Base-by-base conservation (phyloP, 2,329 filamentous ascomycete genomes). In the Celoporthe dispersa region DNA sequence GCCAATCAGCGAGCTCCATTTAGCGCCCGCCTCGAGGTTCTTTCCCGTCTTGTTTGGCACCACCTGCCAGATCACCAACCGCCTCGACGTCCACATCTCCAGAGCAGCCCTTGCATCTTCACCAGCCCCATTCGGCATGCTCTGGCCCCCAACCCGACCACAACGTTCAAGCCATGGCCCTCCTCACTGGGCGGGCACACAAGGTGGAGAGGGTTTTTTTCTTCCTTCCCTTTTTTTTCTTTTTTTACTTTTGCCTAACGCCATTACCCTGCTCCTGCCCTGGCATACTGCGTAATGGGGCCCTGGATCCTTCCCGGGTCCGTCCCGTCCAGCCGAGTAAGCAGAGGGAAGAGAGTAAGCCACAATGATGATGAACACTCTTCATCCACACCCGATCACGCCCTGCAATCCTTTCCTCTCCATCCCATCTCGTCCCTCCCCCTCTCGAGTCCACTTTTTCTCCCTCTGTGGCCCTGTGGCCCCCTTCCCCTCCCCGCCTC, bases 81-180 rank as follows among this genome's bases (percentile, higher is more conserved):
- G 60, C 33, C 64, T n/a, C 51, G n/a, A 31, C 64, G 35, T 37
- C 39, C 22, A 57, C 35, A 6, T 28, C 4, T 48, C 19, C 44
- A 14, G 3, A 57, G 28, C 19, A 57, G 28, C 19, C 33, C 19
- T 14, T 12, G 22, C 64, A 31, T 25, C 19, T 22, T 53, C 19
- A 41, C 64, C 48, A 57, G 41, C 64, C 64, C 37, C 64, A 57
- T 66, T 57, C 51, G 64, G 64, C 51, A 33, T 16, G 19, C n/a
- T 51, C 19, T 39, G 48, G 48, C 44, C 63, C 63, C 63, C 44
- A 33, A 55, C 22, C 28, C 48, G 44, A 25, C 60, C 37, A 62
- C 19, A 25, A 62, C 19, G 25, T 25, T 63, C 22, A 14, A 25
- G 59, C 35, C 28, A 41, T 62, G 59, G 3, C n/a, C 53, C 53